Percentiles rank a stretch among this genome's conserved stretches.
Conservation (phyloP, 2,329 filamentous ascomycete species). For the Colletotrichum sansevieriae region DNA sequence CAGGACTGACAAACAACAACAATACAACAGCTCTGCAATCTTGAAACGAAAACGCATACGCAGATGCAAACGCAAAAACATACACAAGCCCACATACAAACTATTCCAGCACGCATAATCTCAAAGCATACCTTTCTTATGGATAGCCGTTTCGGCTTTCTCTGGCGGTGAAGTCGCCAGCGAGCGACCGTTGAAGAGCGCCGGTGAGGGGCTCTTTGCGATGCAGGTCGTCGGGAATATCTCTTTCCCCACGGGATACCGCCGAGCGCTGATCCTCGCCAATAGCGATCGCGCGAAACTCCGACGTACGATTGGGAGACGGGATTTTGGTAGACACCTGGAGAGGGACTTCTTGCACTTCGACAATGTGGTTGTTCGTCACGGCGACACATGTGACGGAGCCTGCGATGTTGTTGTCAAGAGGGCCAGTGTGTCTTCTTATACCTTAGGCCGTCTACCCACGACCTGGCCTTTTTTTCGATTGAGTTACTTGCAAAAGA, state of each 20-base stretch:
- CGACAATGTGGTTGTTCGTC: neutral
- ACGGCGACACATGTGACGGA: no score
- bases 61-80: neutral
- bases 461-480: no score
- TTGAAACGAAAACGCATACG: neutral
- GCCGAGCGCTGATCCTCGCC: conserved; percentile 26
- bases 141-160: neutral
- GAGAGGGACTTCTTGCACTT: neutral
- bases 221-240: conserved; percentile 12
- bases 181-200: neutral
- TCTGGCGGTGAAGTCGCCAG: neutral
- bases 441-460: no score
- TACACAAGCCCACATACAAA: neutral
- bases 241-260: conserved; percentile 22
- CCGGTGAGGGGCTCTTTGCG: neutral
- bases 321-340: neutral
- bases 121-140: conserved; percentile 18
- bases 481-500: no score
- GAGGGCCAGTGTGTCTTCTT: no score
- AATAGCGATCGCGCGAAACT: conserved; percentile 11
- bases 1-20: neutral
- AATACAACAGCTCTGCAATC: neutral
- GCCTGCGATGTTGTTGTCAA: no score
- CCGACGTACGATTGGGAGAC: neutral
- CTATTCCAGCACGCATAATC: neutral